phyloP scores from a whole-genome alignment of 306 rosid genomes.

The Glycine tomentella region DNA sequence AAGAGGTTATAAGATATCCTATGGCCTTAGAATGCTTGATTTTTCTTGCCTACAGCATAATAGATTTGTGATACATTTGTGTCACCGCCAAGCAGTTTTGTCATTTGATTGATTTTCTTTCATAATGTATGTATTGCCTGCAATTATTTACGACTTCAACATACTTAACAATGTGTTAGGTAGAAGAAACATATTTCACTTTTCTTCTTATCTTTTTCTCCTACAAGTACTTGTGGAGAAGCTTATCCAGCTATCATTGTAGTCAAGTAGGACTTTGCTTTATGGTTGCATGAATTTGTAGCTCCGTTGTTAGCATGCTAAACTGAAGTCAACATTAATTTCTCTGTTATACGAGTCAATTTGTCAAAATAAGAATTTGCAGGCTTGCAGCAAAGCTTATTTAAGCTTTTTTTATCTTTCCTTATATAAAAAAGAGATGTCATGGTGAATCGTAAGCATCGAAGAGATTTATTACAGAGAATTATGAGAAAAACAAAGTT shows the following conservation, averaged over 20 bases:
- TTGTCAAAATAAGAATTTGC: conserved; percentile 6
- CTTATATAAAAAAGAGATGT: conserved; percentile 21
- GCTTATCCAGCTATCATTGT: not conserved
- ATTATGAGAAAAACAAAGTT: conserved; percentile 6
- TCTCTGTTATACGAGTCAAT: not conserved
- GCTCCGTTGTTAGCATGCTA: not conserved
- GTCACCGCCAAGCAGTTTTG: not conserved
- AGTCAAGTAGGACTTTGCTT: not conserved
- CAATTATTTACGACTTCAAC: not conserved
- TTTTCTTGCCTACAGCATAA: not conserved
- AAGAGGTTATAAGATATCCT: conserved; percentile 20
- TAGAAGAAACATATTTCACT: too few species aligned
- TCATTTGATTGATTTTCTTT: conserved; percentile 8
- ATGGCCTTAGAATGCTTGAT: not conserved
- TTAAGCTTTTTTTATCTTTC: conserved; percentile 20
- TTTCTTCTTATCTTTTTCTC: too few species aligned
- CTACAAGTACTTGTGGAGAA: too few species aligned
- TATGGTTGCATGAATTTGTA: not conserved
- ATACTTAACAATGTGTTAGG: too few species aligned
- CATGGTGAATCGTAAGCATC: conserved; percentile 21
- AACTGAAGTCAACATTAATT: conserved; percentile 12
- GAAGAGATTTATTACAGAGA: conserved; percentile 25
- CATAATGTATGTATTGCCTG: not conserved
- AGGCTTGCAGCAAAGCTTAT: conserved; percentile 24
- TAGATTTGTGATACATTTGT: conserved; percentile 35